These are phyloP conservation scores for Aphanomyces astaci DNA, from an alignment of 352 stramenopile species.

Conservation along the genomic window DNA sequence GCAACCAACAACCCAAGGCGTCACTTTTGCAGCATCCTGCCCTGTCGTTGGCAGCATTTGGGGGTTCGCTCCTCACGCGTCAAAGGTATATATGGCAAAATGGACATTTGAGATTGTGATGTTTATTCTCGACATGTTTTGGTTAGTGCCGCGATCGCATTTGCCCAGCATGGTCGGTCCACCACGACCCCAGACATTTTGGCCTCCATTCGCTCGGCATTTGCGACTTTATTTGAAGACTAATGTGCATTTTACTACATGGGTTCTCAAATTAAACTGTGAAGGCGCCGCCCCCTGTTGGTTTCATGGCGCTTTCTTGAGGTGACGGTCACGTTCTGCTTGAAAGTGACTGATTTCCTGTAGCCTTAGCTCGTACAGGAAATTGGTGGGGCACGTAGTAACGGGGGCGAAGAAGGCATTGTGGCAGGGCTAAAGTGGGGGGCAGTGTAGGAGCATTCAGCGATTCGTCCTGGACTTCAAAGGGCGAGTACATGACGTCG, in stretches of 20 bases:
- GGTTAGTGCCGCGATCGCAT: slow-evolving; percentile 53
- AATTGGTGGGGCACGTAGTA: not conserved
- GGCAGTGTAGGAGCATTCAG: too few species aligned
- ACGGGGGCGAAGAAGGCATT: not conserved
- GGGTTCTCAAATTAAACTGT: slow-evolving; percentile 13
- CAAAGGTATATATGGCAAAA: slow-evolving; percentile 41
- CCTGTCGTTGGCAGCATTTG: slow-evolving; percentile 45
- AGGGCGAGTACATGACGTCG: slow-evolving; percentile 10
- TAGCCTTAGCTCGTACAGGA: not conserved
- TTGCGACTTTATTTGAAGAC: not conserved
- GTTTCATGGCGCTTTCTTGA: not conserved
- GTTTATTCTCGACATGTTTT: too few species aligned
- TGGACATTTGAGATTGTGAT: too few species aligned
- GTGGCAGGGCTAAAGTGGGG: too few species aligned
- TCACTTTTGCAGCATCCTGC: too few species aligned
- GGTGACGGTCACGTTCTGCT: not conserved
- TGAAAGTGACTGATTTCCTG: too few species aligned
- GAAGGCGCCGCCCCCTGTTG: slow-evolving; percentile 12
- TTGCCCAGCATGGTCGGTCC: slow-evolving; percentile 49
- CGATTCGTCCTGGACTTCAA: not conserved
- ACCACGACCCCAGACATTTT: slow-evolving; percentile 85
- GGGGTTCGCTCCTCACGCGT: slow-evolving; percentile 71
- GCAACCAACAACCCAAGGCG: too few species aligned
- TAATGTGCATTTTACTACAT: too few species aligned
- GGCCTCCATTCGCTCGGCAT: slow-evolving; percentile 33